phyloP scores from a whole-genome alignment of 2,329 filamentous ascomycete genomes.

The Beauveria sp. region DNA sequence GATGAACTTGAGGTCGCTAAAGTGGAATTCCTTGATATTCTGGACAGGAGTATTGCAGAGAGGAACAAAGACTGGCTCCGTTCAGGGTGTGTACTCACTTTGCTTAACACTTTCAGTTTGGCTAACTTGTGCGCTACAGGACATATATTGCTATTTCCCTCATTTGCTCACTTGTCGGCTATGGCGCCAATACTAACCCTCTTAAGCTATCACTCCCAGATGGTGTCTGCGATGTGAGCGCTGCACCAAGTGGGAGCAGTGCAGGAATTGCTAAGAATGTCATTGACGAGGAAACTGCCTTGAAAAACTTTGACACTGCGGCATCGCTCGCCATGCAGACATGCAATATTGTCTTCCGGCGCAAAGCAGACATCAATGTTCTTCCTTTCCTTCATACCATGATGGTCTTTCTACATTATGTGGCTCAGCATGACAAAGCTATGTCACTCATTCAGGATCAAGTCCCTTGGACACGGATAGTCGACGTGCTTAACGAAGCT shows the following conservation, averaged over 20 bases:
- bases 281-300: slow-evolving; percentile 11
- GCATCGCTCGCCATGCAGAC: slow-evolving; percentile 36
- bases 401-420: slow-evolving; percentile 49
- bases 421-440: slow-evolving; percentile 33
- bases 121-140: background rate
- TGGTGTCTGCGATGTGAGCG: slow-evolving; percentile 13
- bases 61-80: slow-evolving; percentile 45
- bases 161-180: slow-evolving; percentile 26
- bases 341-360: slow-evolving; percentile 38
- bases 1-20: slow-evolving; percentile 39
- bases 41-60: slow-evolving; percentile 51
- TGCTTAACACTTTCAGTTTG: background rate
- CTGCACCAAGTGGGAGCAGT: too few species aligned
- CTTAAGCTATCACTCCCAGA: slow-evolving; percentile 25
- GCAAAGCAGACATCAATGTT: slow-evolving; percentile 50
- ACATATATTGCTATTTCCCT: slow-evolving; percentile 23
- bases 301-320: slow-evolving; percentile 27
- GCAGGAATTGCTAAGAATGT: background rate
- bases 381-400: slow-evolving; percentile 56
- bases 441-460: slow-evolving; percentile 35
- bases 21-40: slow-evolving; percentile 40
- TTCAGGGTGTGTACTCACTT: slow-evolving; percentile 27
- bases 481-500: slow-evolving; percentile 31
- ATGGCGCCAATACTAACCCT: slow-evolving; percentile 34
- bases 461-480: slow-evolving; percentile 45